Evolutionary conservation across 2,329 filamentous ascomycete species (phyloP), one percentile per base, ranked within the genome.

Genomic region (Trichoderma sp.): DNA sequence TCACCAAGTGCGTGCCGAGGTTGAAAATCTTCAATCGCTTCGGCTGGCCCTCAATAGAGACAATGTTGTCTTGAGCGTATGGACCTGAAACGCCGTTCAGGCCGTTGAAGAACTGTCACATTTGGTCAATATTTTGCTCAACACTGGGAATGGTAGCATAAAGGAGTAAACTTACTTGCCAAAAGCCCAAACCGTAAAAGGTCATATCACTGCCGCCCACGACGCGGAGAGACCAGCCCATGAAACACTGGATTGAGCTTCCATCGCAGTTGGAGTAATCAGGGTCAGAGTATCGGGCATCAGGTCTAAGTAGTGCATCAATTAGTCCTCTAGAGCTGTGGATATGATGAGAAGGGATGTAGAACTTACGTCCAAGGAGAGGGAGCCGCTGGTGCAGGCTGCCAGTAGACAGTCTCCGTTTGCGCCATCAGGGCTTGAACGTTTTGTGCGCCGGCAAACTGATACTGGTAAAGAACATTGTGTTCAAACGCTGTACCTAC

Each of bases 401-500:
- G 76, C 73, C 75, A 77, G 71, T 85, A 85, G 0, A 83, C 80
- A 1, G 81, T 81, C 72, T 85, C 83, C 43, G 80, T 81, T 73
- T 85, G 83, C 70, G 81, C 78, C 74, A 82, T 77, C 26, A 78
- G 78, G 24, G 80, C 74, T 71, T 81, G 84, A 24, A 85, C 75
- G 58, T 83, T 81, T 51, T 77, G 68, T 3, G 82, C 82, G 34
- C 78, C 78, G 59, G 81, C 77, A 69, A 86, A 77, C 58, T 85
- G 81, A 74, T 86, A 86, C 73, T 87, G 82, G 74, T 87, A 87
- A 28, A 87, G 76, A 5, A 81, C 79, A 49, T 73, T 75, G 74
- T 87, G 85, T 75, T 87, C 86, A 30, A 82, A 83, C 0, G 81
- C 80, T 4, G 83, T 85, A 43, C 84, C 85, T 56, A 83, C 79